These are phyloP conservation scores for Hypomontagnella submonticulosa DNA, from an alignment of 495 filamentous ascomycete species.

Conservation along the genomic window DNA sequence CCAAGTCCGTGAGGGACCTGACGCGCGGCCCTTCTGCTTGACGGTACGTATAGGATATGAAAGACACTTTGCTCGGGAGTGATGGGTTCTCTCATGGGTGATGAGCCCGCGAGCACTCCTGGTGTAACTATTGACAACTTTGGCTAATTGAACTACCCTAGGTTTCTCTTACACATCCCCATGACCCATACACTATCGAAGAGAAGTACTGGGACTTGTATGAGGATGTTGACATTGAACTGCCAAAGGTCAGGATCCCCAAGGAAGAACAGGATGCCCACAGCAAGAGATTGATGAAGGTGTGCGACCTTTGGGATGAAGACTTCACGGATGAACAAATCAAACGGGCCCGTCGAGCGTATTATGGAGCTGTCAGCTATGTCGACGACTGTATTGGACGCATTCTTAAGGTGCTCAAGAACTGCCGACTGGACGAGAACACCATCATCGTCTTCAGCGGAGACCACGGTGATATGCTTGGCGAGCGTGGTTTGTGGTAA, in stretches of 20 bases:
- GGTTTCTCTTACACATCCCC: slow-evolving; percentile 90
- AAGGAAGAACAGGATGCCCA: slow-evolving; percentile 84
- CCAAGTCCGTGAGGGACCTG: slow-evolving; percentile 75
- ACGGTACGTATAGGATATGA: slow-evolving; percentile 58
- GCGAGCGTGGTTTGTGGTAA: slow-evolving; percentile 83
- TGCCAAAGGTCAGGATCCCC: slow-evolving; percentile 78
- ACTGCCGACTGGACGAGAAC: slow-evolving; percentile 79
- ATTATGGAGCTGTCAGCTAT: slow-evolving; percentile 89
- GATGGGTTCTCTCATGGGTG: background rate
- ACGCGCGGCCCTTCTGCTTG: slow-evolving; percentile 80
- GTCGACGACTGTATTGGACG: slow-evolving; percentile 89
- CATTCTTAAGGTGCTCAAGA: slow-evolving; percentile 75
- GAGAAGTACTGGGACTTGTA: slow-evolving; percentile 90
- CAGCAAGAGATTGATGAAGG: slow-evolving; percentile 80
- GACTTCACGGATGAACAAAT: slow-evolving; percentile 82
- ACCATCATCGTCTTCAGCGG: slow-evolving; percentile 89
- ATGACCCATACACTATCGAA: slow-evolving; percentile 91
- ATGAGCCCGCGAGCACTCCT: background rate
- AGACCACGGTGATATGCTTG: slow-evolving; percentile 93
- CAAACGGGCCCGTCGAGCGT: slow-evolving; percentile 80
- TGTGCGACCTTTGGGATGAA: slow-evolving; percentile 81
- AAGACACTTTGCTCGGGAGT: background rate
- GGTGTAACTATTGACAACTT: background rate
- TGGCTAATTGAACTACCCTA: slow-evolving; percentile 31
- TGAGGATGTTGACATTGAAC: slow-evolving; percentile 82